Evolutionary conservation across 2,329 filamentous ascomycete genomes (phyloP), one percentile per base, ranked within the genome.

Genomic region (Nannizzia gypsea): DNA sequence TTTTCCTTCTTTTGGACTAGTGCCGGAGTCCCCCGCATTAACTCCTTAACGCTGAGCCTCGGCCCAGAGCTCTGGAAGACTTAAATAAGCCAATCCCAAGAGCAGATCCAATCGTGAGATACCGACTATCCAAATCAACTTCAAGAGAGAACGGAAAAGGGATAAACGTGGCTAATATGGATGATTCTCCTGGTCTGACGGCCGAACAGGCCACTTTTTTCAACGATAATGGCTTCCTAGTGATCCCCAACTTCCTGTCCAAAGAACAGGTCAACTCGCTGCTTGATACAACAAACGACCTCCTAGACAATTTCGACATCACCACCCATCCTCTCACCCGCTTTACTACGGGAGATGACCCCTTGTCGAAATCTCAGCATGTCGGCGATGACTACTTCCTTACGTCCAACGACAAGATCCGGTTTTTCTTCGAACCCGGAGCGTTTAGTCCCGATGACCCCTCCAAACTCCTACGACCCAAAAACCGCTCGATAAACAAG

Each of bases 361-460:
- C 56, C 6, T 40, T 9, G 8, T 60, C 66, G 62, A 67, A 66
- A 22, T 65, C 65, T n/a, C 68, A 72, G 55, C 92, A 97, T 75
- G 88, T 96, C 9, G 91, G 92, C 63, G 93, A 97, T 76, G 84
- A 88, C 70, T 99, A 99, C 80, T 97, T 99, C 76, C 83, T 97
- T 2, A 81, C 80, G 1, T 93, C 88, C 2, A 90, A 90, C 63
- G 89, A 97, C 78, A 92, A 96, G 76, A 79, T 97, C 63, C 87
- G 90, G 62, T 97, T 95, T 81, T 97, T 97, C 81, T 95, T 97
- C 74, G 92, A 97, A 74, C 90, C 95, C 74, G 91, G 93, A 74
- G 92, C 92, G 64, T 92, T 96, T 72, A 64, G 65, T 28, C 48
- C 67, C 0, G 56, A 65, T 57, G 34, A 57, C 44, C 24, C 62